A percentile compares a stretch with the other conserved stretches of the same genome.
Conservation (phyloP, 306 rosid genomes). For the Neltuma alba region DNA sequence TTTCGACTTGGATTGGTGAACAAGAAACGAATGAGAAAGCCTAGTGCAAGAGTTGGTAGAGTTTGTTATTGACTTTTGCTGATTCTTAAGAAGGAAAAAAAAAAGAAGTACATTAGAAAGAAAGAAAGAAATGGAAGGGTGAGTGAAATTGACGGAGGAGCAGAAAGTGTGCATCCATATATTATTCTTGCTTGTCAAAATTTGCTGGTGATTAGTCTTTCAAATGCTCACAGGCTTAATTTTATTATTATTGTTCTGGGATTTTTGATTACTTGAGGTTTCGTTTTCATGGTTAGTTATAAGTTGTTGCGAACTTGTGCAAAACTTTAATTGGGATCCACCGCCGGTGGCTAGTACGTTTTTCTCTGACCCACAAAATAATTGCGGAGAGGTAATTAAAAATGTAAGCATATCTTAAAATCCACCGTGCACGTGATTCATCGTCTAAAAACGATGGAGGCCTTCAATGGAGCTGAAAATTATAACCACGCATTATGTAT, state of each 20-base stretch:
- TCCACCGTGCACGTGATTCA: neutral
- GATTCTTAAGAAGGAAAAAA: constrained; percentile 37
- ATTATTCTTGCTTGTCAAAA: constrained; percentile 32
- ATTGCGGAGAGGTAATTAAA: neutral
- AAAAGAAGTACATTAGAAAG: neutral
- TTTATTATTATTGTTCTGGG: constrained; percentile 1
- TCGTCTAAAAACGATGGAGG: neutral
- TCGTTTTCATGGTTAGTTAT: constrained; percentile 56
- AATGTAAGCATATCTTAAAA: neutral
- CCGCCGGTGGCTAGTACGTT: neutral
- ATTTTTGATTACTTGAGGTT: constrained; percentile 29
- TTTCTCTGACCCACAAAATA: neutral
- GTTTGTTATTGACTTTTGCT: constrained; percentile 66
- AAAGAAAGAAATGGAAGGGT: neutral
- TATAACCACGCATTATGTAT: neutral
- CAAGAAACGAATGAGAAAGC: constrained; percentile 38
- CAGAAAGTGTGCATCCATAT: neutral
- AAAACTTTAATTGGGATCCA: neutral
- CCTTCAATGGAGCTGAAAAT: neutral
- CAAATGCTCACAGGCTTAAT: neutral
- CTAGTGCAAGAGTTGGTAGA: constrained; percentile 48
- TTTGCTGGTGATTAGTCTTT: constrained; percentile 20
- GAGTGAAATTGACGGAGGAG: constrained; percentile 19
- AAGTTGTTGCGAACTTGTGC: constrained; percentile 38
- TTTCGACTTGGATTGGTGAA: constrained; percentile 62